Percentiles rank a stretch among this genome's conserved stretches.
Evolutionary conservation across 495 filamentous ascomycete species (phyloP).

Genomic region (Podospora pseudoanserina): DNA sequence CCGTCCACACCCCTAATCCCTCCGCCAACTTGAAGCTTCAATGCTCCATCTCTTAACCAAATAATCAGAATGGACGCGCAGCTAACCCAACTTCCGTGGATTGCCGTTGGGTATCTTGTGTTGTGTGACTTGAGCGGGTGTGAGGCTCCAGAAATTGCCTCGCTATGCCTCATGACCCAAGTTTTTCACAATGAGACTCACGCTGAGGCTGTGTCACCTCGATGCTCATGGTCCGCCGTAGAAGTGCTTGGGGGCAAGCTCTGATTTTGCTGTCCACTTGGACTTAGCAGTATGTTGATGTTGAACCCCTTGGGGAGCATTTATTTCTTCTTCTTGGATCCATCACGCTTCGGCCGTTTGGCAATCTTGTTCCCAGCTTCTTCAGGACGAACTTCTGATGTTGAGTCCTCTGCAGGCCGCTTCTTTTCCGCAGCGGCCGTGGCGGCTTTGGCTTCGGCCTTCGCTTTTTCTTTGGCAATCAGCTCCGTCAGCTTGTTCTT

Average conservation of each 20-base stretch:
- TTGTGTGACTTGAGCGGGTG: background rate
- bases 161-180: background rate
- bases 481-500: conserved; percentile 41
- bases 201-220: background rate
- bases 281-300: background rate
- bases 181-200: background rate
- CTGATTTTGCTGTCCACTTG: background rate
- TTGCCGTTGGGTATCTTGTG: background rate
- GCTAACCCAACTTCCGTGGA: background rate
- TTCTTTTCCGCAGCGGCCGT: conserved; percentile 30
- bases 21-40: background rate
- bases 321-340: conserved; percentile 29
- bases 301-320: background rate
- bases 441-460: conserved; percentile 36
- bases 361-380: conserved; percentile 20
- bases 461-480: conserved; percentile 46
- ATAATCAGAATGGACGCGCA: background rate
- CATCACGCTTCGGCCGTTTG: conserved; percentile 30
- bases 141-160: background rate
- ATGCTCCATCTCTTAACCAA: background rate
- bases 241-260: background rate
- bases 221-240: background rate
- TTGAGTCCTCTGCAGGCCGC: conserved; percentile 34
- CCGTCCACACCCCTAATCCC: background rate
- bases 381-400: conserved; percentile 12